Conservation (phyloP, 768 basidiomycete species). For the Boletus barrowsii region DNA sequence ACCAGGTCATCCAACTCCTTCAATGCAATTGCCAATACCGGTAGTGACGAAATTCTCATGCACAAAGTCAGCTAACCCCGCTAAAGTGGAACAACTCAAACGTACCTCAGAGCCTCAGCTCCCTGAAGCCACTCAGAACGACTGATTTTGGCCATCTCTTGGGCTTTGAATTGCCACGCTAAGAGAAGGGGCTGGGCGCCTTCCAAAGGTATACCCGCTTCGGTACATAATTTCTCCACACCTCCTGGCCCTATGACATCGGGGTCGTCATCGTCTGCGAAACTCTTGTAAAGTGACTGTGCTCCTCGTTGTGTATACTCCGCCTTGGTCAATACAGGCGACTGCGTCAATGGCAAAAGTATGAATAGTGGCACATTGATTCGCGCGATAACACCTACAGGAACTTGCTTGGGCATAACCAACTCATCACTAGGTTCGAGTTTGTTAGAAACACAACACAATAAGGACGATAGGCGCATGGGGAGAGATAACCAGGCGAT, state of each 20-base stretch:
- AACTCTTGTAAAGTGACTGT: conserved; percentile 55
- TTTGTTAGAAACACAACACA: conserved; percentile 63
- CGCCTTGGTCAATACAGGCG: conserved; percentile 7
- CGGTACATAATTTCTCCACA: conserved; percentile 65
- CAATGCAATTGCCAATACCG: conserved; percentile 47
- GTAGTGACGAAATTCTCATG: conserved; percentile 48
- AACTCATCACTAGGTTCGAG: conserved; percentile 50
- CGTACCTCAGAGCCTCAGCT: conserved; percentile 43
- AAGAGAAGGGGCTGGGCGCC: conserved; percentile 69
- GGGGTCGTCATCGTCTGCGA: conserved; percentile 52
- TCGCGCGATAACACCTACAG: conserved; percentile 21
- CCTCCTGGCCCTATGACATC: conserved; percentile 68
- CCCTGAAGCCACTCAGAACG: conserved; percentile 70
- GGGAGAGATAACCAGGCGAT: conserved; percentile 30
- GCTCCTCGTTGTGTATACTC: conserved; percentile 53
- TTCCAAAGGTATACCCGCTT: conserved; percentile 70
- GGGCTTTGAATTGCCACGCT: conserved; percentile 69
- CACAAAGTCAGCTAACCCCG: neutral
- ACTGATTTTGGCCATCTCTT: conserved; percentile 71
- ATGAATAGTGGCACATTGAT: neutral
- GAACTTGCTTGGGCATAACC: conserved; percentile 30
- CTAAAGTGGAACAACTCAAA: neutral
- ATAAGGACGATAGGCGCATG: conserved; percentile 61
- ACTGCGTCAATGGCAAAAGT: neutral
- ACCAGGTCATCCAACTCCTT: conserved; percentile 65